Evolutionary conservation across 305 asterid species (phyloP).

Genomic region (Fraxinus baroniana): DNA sequence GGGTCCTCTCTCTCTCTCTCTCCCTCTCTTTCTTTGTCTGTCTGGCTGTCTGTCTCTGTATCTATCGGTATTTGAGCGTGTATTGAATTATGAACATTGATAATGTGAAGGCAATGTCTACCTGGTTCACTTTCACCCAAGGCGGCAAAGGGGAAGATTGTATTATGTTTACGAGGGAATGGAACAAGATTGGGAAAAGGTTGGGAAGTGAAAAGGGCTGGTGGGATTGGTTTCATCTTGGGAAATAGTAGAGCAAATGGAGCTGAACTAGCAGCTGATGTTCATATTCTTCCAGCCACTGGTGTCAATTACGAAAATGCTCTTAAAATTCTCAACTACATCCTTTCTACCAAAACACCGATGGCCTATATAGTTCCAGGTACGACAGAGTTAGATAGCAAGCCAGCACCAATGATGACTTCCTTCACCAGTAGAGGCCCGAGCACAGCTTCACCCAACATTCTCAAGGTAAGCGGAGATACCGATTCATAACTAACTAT

Average conservation of each 20-base stretch:
- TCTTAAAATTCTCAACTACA: constrained; percentile 48
- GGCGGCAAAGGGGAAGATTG: constrained; percentile 70
- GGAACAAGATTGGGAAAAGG: constrained; percentile 87
- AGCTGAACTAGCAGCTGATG: constrained; percentile 50
- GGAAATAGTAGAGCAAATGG: constrained; percentile 66
- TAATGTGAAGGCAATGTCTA: constrained; percentile 66
- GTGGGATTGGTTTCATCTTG: constrained; percentile 74
- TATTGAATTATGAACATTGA: not conserved
- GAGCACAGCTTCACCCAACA: constrained; percentile 51
- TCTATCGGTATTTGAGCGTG: not conserved
- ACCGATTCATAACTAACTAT: not conserved
- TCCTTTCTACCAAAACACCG: constrained; percentile 45
- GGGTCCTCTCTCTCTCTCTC: constrained; percentile 43
- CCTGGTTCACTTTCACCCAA: constrained; percentile 67
- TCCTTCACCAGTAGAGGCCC: constrained; percentile 85
- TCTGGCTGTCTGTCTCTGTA: not conserved
- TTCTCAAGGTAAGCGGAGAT: constrained; percentile 60
- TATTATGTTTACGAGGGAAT: constrained; percentile 70
- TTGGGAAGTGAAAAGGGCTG: constrained; percentile 76
- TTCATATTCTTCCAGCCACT: constrained; percentile 86
- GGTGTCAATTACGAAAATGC: constrained; percentile 53
- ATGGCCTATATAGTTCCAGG: constrained; percentile 48
- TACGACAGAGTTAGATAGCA: constrained; percentile 42
- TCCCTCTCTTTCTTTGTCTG: not conserved
- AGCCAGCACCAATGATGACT: constrained; percentile 86